Conservation (phyloP, 306 rosid genomes). For the Sicyos edulis region DNA sequence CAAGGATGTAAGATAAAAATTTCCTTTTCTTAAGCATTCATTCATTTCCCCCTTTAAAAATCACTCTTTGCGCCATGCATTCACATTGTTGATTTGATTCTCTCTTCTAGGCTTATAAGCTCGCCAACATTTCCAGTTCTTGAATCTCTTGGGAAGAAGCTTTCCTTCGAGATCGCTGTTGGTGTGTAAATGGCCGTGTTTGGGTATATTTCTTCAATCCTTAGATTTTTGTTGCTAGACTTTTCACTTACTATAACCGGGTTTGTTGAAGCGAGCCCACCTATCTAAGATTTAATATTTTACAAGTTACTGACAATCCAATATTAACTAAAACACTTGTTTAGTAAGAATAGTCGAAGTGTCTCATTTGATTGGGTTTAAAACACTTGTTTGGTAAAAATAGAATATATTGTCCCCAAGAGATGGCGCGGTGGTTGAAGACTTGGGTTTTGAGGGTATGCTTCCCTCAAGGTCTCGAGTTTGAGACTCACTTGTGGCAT, state of each 20-base stretch:
- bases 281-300: no score
- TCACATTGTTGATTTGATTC: not conserved
- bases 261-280: no score
- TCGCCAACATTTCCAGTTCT: slow-evolving; percentile 76
- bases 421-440: no score
- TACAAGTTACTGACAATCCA: no score
- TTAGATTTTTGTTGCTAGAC: not conserved
- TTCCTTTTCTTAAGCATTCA: not conserved
- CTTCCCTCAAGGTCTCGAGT: no score
- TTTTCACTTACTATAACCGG: not conserved
- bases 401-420: no score
- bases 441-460: no score
- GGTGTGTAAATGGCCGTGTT: slow-evolving; percentile 90
- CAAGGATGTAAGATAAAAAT: slow-evolving; percentile 61
- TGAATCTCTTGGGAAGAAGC: slow-evolving; percentile 69
- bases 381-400: no score
- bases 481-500: no score
- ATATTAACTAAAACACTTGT: no score
- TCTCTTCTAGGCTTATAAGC: slow-evolving; percentile 51
- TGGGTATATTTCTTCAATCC: slow-evolving; percentile 48
- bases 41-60: not conserved
- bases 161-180: slow-evolving; percentile 78
- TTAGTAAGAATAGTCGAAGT: no score
- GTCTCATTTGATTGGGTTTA: no score
- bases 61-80: not conserved